A percentile compares a stretch with the other conserved stretches of the same genome.
phyloP scores from a whole-genome alignment of 2,329 filamentous ascomycete genomes.

The Fusarium austroafricanum region DNA sequence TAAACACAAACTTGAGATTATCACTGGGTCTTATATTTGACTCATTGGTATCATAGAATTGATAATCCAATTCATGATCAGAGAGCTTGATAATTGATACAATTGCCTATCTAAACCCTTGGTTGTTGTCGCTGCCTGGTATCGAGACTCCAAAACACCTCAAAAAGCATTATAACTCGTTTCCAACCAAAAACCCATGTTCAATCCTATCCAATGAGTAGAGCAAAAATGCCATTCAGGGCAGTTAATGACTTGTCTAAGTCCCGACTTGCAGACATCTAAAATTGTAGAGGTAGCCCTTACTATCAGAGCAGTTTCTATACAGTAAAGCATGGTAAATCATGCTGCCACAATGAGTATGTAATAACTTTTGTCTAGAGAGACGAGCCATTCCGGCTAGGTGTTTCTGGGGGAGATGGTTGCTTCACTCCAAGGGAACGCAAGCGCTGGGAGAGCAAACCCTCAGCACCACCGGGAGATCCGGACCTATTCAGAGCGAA shows the following conservation, averaged over 20 bases:
- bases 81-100: not conserved
- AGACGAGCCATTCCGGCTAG: not conserved
- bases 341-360: not conserved
- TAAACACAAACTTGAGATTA: conserved; percentile 13
- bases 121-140: conserved; percentile 18
- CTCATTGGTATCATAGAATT: not conserved
- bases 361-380: conserved; percentile 11
- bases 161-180: conserved; percentile 3
- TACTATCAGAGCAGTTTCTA: not conserved
- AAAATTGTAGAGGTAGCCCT: not conserved
- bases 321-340: conserved; percentile 13
- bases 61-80: not conserved
- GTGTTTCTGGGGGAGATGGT: conserved; percentile 12
- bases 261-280: not conserved
- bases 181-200: not conserved
- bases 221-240: conserved; percentile 11
- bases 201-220: not conserved
- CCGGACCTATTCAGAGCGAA: conserved; percentile 55
- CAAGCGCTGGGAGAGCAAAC: conserved; percentile 76
- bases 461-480: conserved; percentile 62
- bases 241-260: conserved; percentile 15
- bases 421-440: conserved; percentile 68
- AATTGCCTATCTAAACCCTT: conserved; percentile 24
- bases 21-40: not conserved
- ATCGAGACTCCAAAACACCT: conserved; percentile 33